A percentile compares a stretch with the other conserved stretches of the same genome.
phyloP scores from a whole-genome alignment of 1,284 basidiomycete species.

The Takashimella koratensis region DNA sequence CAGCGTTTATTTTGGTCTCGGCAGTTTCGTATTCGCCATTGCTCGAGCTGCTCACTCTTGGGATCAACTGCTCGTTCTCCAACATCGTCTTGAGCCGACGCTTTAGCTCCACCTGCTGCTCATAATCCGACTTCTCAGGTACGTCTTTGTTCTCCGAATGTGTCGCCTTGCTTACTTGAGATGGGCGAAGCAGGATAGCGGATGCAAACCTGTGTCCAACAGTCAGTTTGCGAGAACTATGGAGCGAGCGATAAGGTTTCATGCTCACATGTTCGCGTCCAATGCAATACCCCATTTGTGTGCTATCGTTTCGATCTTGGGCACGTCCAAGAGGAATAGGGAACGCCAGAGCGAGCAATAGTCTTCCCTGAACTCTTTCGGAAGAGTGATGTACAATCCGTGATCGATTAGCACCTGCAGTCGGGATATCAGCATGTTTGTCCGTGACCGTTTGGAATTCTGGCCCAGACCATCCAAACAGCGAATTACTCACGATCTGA shows the following conservation, averaged over 20 bases:
- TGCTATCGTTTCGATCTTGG: constrained; percentile 61
- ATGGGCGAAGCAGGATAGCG: constrained; percentile 46
- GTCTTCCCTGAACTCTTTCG: constrained; percentile 62
- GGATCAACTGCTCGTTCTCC: constrained; percentile 53
- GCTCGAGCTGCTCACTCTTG: constrained; percentile 49
- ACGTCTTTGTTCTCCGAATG: constrained; percentile 18
- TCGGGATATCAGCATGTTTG: constrained; percentile 4
- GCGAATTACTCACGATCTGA: constrained; percentile 60
- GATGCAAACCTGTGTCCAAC: constrained; percentile 41
- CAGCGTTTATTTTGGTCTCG: background rate
- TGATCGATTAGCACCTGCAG: constrained; percentile 68
- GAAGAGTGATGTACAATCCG: constrained; percentile 71
- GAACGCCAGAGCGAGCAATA: constrained; percentile 77
- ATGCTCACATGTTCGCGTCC: constrained; percentile 66
- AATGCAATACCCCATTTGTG: constrained; percentile 70
- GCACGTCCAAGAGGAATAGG: constrained; percentile 67
- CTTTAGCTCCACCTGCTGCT: constrained; percentile 53
- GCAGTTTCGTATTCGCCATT: too few relatives aligned
- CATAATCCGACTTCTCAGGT: constrained; percentile 40
- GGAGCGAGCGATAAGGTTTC: background rate
- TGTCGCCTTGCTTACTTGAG: constrained; percentile 40
- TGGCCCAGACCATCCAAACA: background rate
- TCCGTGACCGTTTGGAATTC: background rate
- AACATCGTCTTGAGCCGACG: constrained; percentile 51
- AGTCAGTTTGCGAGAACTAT: too few relatives aligned